Evolutionary conservation across 2,329 filamentous ascomycete genomes (phyloP), one percentile per base, ranked within the genome.

Genomic region (Verticillium zaregamsianum): DNA sequence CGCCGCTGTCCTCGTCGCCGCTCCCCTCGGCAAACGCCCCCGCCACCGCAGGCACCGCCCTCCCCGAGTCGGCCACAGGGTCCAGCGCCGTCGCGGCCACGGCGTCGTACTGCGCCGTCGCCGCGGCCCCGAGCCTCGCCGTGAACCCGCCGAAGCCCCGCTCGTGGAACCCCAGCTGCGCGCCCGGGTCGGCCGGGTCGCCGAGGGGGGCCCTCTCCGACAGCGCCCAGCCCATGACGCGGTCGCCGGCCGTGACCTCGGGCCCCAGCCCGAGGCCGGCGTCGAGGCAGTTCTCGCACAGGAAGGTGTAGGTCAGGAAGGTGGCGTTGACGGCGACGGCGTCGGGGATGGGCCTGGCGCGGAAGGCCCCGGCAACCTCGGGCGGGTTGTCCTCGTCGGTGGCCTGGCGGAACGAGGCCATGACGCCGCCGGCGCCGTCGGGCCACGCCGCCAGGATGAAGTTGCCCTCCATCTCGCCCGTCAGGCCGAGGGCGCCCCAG

Each of bases 401-500:
- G 28, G 77, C 77, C 63, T 78, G 74, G 6, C 80, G 73, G 64
- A 82, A 80, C 0, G 74, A 77, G 3, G 75, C 73, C 59, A 79
- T 71, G 8, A 81, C 72, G 35, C 68, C 67, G 17, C 68, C 70
- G 1, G 72, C 68, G 2, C 73, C 74, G 63, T 79, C 76, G 1
- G 80, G 71, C 76, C 79, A 82, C 4, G 74, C 77, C 0, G 76
- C 72, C 9, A 82, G 71, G 32, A 82, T 71, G 23, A 82, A 72
- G 23, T 78, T 76, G 9, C 74, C 75, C 56, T 78, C 68, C 79
- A 82, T 81, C 8, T 74, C 72, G 3, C 77, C 77, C 0, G 75
- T 77, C 17, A 82, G 67, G n/a, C 73, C 75, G 52, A 78, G 73
- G n/a, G 77, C 77, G 54, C 76, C 77, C 77, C 77, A 82, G 25